These are phyloP conservation scores for Cordyceps cateniannulata DNA, from an alignment of 2,329 filamentous ascomycete genomes.

Conservation along the genomic window DNA sequence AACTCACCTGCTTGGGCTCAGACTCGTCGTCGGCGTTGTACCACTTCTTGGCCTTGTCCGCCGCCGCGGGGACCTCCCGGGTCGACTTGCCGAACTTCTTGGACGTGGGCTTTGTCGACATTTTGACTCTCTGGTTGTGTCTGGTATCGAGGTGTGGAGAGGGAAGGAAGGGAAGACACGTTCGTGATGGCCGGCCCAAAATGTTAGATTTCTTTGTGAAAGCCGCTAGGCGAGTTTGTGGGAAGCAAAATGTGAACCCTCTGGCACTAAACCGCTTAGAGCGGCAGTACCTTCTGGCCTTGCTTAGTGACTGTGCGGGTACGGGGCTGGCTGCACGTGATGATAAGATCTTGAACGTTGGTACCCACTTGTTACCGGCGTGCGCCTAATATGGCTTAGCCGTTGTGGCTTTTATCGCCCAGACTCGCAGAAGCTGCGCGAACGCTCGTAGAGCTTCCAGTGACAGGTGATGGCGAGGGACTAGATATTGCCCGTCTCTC, in stretches of 20 bases:
- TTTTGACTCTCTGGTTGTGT: conserved; percentile 49
- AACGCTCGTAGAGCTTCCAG: conserved; percentile 28
- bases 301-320: conserved; percentile 18
- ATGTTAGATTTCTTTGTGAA: conserved; percentile 37
- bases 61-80: conserved; percentile 78
- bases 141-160: conserved; percentile 29
- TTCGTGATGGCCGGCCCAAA: conserved; percentile 33
- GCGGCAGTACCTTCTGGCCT: conserved; percentile 16
- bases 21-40: conserved; percentile 92
- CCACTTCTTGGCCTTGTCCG: conserved; percentile 97
- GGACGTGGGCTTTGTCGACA: conserved; percentile 70
- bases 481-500: conserved; percentile 8
- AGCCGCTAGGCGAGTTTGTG: conserved; percentile 36
- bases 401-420: conserved; percentile 1
- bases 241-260: conserved; percentile 39
- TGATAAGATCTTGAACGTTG: conserved; percentile 21
- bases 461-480: neutral
- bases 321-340: conserved; percentile 32
- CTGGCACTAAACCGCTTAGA: conserved; percentile 29
- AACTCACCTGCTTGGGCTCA: conserved; percentile 89
- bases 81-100: conserved; percentile 98
- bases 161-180: conserved; percentile 30
- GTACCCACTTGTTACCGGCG: neutral
- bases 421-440: conserved; percentile 32
- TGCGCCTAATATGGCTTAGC: neutral